Conservation (phyloP, 2,329 filamentous ascomycete genomes). For the Colletotrichum sojae region DNA sequence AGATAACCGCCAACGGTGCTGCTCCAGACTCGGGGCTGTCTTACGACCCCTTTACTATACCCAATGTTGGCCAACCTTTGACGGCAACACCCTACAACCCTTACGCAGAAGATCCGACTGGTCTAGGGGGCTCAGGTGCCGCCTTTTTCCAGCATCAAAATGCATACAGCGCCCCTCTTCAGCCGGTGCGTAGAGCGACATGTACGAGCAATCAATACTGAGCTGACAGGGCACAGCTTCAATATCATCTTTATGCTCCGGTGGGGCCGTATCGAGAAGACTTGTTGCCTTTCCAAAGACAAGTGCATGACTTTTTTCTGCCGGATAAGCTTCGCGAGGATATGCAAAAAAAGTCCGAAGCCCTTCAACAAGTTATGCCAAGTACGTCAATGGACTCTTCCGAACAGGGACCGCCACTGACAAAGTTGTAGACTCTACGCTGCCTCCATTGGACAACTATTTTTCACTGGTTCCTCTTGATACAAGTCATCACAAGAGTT, state of each 20-base stretch:
- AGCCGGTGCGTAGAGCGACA: slow-evolving; percentile 66
- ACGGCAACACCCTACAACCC: slow-evolving; percentile 75
- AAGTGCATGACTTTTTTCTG: slow-evolving; percentile 92
- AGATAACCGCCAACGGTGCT: slow-evolving; percentile 63
- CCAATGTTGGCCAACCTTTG: slow-evolving; percentile 66
- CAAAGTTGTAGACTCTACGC: slow-evolving; percentile 63
- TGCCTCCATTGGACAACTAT: slow-evolving; percentile 88
- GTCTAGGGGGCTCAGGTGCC: slow-evolving; percentile 68
- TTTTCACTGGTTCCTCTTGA: slow-evolving; percentile 94
- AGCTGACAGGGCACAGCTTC: slow-evolving; percentile 67
- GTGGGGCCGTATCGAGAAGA: slow-evolving; percentile 87
- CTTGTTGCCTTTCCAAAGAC: slow-evolving; percentile 86
- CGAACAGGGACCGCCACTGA: slow-evolving; percentile 7
- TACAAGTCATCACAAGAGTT: slow-evolving; percentile 82
- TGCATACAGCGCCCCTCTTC: slow-evolving; percentile 66
- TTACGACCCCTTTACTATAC: slow-evolving; percentile 77
- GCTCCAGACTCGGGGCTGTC: slow-evolving; percentile 62
- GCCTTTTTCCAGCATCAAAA: slow-evolving; percentile 77
- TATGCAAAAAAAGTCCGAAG: slow-evolving; percentile 88
- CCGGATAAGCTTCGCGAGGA: slow-evolving; percentile 90
- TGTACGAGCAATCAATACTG: not conserved
- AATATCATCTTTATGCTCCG: slow-evolving; percentile 95
- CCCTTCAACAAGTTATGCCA: slow-evolving; percentile 86
- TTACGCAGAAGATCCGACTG: slow-evolving; percentile 80
- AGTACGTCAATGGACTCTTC: slow-evolving; percentile 62